Evolutionary conservation across 164 flowering plant genomes (phyloP).

Genomic region (Echeveria elegans): DNA sequence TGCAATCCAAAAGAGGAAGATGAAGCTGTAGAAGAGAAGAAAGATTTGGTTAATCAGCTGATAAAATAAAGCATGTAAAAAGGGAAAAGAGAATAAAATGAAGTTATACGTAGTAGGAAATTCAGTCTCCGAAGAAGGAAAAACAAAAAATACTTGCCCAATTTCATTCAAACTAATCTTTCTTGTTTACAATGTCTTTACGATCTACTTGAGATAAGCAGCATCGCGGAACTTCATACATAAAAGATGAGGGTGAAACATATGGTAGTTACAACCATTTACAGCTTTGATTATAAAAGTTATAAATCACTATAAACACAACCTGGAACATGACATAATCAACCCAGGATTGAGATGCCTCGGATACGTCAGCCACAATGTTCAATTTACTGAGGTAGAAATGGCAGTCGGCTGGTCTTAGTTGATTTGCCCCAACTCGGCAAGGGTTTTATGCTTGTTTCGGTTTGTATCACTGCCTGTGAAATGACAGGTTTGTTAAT

Average conservation of each 20-base stretch:
- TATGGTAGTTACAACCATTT: background rate
- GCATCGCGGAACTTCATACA: no score
- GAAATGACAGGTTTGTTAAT: slow-evolving; percentile 22
- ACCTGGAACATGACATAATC: slow-evolving; percentile 1
- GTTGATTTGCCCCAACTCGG: slow-evolving; percentile 34
- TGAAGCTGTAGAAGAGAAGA: no score
- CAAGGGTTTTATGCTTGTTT: slow-evolving; percentile 17
- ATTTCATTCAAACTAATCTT: no score
- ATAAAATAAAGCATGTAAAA: no score
- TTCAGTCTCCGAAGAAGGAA: no score
- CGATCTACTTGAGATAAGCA: no score
- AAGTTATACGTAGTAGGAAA: no score
- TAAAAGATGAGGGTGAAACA: background rate
- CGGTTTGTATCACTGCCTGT: slow-evolving; percentile 16
- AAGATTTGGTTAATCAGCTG: no score
- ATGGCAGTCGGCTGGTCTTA: slow-evolving; percentile 36
- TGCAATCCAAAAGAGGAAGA: no score
- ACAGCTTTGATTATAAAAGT: background rate
- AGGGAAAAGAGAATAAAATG: no score
- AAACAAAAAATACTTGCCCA: no score
- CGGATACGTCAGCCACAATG: background rate
- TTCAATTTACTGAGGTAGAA: slow-evolving; percentile 43
- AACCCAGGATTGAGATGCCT: background rate
- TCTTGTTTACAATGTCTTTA: no score
- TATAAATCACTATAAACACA: background rate